Percentiles rank a stretch among this genome's conserved stretches.
Conservation (phyloP, 768 basidiomycete species). For the Boletus reticuloceps region DNA sequence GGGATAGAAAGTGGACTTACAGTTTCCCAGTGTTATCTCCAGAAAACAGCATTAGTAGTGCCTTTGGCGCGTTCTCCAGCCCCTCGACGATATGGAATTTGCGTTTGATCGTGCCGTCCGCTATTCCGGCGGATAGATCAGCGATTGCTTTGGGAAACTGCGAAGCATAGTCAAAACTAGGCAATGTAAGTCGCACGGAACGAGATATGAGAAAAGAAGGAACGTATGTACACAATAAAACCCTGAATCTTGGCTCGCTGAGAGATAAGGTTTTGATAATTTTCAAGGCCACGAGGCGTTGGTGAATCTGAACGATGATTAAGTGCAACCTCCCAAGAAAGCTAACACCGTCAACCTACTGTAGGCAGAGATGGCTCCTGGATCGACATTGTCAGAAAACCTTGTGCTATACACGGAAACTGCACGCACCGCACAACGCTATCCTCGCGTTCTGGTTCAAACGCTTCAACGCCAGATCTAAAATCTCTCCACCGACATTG, state of each 20-base stretch:
- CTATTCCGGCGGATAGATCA: constrained; percentile 56
- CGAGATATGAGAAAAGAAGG: not conserved
- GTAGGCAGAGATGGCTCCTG: constrained; percentile 84
- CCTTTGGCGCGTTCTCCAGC: constrained; percentile 66
- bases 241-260: constrained; percentile 82
- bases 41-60: constrained; percentile 68
- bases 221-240: constrained; percentile 74
- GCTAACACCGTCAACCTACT: constrained; percentile 44
- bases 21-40: constrained; percentile 83
- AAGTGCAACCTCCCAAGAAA: not conserved
- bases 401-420: not conserved
- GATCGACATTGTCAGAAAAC: constrained; percentile 3
- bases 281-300: constrained; percentile 63
- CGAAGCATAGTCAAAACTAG: constrained; percentile 70
- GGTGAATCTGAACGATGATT: constrained; percentile 42
- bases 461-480: constrained; percentile 73
- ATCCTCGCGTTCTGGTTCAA: constrained; percentile 79
- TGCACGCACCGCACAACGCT: constrained; percentile 70
- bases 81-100: constrained; percentile 81
- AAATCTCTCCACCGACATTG: constrained; percentile 78
- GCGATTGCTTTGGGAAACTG: constrained; percentile 57
- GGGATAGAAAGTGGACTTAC: constrained; percentile 23
- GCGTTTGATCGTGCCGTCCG: constrained; percentile 70
- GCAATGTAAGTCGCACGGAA: constrained; percentile 1
- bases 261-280: constrained; percentile 67